Base-by-base conservation (phyloP, 2,329 filamentous ascomycete genomes). In the Ophiostoma angusticollis region DNA sequence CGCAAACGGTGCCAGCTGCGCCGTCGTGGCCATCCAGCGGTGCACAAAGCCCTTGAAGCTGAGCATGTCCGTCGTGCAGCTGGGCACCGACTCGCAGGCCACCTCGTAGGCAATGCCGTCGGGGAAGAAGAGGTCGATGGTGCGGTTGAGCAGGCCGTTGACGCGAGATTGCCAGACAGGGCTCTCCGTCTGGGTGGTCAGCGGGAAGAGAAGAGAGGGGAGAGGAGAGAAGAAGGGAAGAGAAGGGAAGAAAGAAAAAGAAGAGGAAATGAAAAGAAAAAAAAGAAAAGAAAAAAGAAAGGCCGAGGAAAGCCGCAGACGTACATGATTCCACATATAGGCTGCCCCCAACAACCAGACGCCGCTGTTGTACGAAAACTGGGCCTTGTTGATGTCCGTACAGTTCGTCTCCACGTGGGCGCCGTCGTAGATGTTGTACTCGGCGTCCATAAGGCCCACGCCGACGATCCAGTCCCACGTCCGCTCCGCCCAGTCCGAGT, bases 341-440 rank as follows among this genome's bases (percentile, higher is more conserved):
- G 74, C 72, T 0, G 68, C 66, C 2, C 74, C 74, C 34, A 65
- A 57, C 21, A 75, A 51, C 41, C 69, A 65, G 7, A 70, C 57
- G 4, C 64, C 72, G 18, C 65, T 62, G 46, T 69, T 72, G 51
- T 74, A 72, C 0, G 70, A 67, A 58, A 68, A 76, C 48, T 75
- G 68, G 4, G 64, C 56, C 39, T 63, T 58, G 54, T 70, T 68
- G 44, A 73, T 57, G 24, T 60, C 50, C 4, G 59, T 64, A 55
- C 76, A 80, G 50, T 74, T 67, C 3, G 60, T 55, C 9, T 50
- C 54, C 21, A 66, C 58, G 37, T 70, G 58, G 0, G 63, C 65
- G 7, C 74, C 75, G 50, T 80, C 75, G 41, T 68, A 73, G 24
- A 80, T 66, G 42, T 71, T 68, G 45, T 70, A 80, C 11, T 68